Evolutionary conservation across 1,284 basidiomycete species (phyloP).

Genomic region (Rugosomyces carneus): DNA sequence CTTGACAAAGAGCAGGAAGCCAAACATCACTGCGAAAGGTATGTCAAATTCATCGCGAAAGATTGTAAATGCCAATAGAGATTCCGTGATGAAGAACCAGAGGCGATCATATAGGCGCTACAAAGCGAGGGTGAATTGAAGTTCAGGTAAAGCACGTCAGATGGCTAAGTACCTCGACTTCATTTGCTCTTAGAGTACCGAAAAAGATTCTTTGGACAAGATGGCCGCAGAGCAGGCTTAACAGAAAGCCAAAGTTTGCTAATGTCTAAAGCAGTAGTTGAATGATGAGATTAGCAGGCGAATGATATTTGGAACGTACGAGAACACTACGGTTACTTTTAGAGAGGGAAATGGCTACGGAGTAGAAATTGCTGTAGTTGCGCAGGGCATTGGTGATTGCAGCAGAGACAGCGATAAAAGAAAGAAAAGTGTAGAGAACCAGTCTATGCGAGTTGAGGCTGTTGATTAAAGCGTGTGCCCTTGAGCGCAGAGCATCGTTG

Average conservation of each 20-base stretch:
- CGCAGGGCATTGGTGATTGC: conserved; percentile 77
- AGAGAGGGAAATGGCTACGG: conserved; percentile 88
- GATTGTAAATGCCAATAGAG: conserved; percentile 91
- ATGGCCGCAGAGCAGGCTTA: conserved; percentile 73
- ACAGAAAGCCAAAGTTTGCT: conserved; percentile 86
- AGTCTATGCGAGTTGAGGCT: conserved; percentile 59
- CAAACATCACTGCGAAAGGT: conserved; percentile 90
- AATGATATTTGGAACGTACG: conserved; percentile 40
- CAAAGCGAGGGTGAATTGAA: conserved; percentile 2
- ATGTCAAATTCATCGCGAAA: conserved; percentile 93
- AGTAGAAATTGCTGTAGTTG: conserved; percentile 90
- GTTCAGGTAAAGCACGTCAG: conserved; percentile 1
- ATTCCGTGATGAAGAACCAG: conserved; percentile 98
- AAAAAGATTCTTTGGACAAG: conserved; percentile 88
- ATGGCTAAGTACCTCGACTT: conserved; percentile 76
- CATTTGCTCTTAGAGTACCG: conserved; percentile 80
- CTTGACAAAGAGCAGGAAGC: conserved; percentile 89
- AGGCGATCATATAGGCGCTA: conserved; percentile 91
- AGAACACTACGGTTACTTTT: conserved; percentile 86
- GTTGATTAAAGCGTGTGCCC: conserved; percentile 34
- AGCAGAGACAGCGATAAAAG: conserved; percentile 63
- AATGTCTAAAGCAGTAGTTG: conserved; percentile 57
- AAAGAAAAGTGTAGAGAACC: conserved; percentile 64
- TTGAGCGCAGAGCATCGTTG: conserved; percentile 26
- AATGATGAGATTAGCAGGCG: conserved; percentile 7